Percentiles rank a stretch among this genome's conserved stretches.
phyloP scores from a whole-genome alignment of 768 basidiomycete genomes.

The Psilocybe subaeruginosa region DNA sequence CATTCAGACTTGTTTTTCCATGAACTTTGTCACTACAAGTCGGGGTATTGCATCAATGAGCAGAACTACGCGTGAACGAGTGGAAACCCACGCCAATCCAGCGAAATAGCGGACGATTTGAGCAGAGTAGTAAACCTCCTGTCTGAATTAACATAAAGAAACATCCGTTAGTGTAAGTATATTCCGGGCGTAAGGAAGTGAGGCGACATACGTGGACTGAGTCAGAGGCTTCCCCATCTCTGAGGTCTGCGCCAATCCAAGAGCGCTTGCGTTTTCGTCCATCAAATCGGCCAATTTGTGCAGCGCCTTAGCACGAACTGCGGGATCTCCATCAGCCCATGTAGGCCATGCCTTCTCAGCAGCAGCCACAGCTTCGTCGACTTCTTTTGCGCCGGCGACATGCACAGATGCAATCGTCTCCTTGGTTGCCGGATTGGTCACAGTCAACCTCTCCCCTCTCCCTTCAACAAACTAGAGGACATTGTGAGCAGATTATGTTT shows the following conservation, averaged over 20 bases:
- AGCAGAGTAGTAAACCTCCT: background rate
- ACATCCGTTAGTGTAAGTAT: background rate
- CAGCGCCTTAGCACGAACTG: constrained; percentile 28
- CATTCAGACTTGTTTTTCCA: background rate
- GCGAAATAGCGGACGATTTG: background rate
- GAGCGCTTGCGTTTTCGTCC: constrained; percentile 28
- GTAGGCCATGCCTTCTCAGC: constrained; percentile 5
- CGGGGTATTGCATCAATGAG: too few relatives aligned
- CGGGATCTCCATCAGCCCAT: constrained; percentile 5
- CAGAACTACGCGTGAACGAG: too few relatives aligned
- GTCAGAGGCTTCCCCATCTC: constrained; percentile 49
- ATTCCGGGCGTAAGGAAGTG: too few relatives aligned
- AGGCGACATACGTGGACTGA: background rate
- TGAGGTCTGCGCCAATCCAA: constrained; percentile 37
- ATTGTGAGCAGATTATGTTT: background rate
- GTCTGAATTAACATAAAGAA: background rate
- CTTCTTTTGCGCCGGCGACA: constrained; percentile 4
- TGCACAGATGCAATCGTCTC: constrained; percentile 5
- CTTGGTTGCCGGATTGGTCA: constrained; percentile 4
- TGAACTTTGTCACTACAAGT: background rate
- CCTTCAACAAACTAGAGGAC: constrained; percentile 3
- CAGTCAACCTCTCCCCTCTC: background rate
- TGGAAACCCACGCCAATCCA: background rate
- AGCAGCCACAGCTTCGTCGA: constrained; percentile 2
- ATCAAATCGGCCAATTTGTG: constrained; percentile 35